Conservation (phyloP, 2,329 filamentous ascomycete genomes). For the Aspergillus piperis region DNA sequence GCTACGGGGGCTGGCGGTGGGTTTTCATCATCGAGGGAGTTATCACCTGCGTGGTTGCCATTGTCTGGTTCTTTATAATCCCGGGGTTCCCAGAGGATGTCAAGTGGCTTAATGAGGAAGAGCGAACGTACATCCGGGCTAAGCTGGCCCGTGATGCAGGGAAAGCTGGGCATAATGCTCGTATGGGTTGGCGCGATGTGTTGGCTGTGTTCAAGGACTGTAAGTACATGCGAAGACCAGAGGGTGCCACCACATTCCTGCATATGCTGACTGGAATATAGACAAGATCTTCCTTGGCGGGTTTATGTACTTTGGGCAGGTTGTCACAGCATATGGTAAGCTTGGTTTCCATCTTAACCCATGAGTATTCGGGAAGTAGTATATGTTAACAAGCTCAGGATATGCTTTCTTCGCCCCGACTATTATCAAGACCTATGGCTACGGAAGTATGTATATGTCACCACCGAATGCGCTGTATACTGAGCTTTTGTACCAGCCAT, state of each 20-base stretch:
- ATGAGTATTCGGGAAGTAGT: not conserved
- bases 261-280: slow-evolving; percentile 24
- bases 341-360: not conserved
- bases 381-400: slow-evolving; percentile 30
- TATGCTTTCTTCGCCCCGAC: slow-evolving; percentile 77
- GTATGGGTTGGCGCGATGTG: slow-evolving; percentile 62
- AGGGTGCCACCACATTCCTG: not conserved
- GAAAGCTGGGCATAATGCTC: slow-evolving; percentile 63
- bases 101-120: slow-evolving; percentile 71
- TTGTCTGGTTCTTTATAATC: slow-evolving; percentile 65
- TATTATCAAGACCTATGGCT: slow-evolving; percentile 69
- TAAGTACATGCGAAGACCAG: slow-evolving; percentile 25
- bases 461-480: slow-evolving; percentile 2
- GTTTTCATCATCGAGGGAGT: slow-evolving; percentile 64
- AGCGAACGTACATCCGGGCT: slow-evolving; percentile 65
- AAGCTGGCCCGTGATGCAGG: slow-evolving; percentile 71
- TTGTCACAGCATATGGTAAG: slow-evolving; percentile 70
- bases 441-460: slow-evolving; percentile 43
- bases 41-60: slow-evolving; percentile 62
- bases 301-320: slow-evolving; percentile 78
- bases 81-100: slow-evolving; percentile 74
- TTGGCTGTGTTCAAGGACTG: slow-evolving; percentile 68
- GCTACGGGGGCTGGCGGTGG: slow-evolving; percentile 60
- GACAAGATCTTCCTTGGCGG: slow-evolving; percentile 70
- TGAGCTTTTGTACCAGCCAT: slow-evolving; percentile 40